These are phyloP conservation scores for Tetradesmus lagerheimii DNA, from an alignment of 139 green algal species.

Conservation along the genomic window DNA sequence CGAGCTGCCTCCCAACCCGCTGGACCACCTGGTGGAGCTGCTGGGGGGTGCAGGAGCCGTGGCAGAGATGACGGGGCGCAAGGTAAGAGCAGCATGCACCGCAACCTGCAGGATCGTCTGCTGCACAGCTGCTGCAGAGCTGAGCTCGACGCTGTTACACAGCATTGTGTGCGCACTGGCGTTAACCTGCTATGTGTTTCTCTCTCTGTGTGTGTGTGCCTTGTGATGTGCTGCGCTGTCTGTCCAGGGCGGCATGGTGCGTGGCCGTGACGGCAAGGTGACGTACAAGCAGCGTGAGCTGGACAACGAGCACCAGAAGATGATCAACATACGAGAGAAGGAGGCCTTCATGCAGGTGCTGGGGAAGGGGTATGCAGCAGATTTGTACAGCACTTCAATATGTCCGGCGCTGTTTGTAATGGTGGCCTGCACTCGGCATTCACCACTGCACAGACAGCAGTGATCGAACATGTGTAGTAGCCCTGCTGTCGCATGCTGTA, in stretches of 20 bases:
- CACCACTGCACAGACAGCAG: too few species aligned
- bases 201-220: neutral
- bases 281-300: slow-evolving; percentile 43
- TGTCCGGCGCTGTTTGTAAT: too few species aligned
- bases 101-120: too few species aligned
- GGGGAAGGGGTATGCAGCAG: too few species aligned
- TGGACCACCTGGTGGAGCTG: neutral
- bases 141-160: too few species aligned
- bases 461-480: too few species aligned
- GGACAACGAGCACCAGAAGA: slow-evolving; percentile 13
- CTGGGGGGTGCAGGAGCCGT: neutral
- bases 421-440: too few species aligned
- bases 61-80: neutral
- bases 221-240: neutral
- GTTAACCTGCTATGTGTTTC: too few species aligned
- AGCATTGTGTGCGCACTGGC: too few species aligned
- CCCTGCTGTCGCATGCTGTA: too few species aligned
- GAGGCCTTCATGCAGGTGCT: slow-evolving; percentile 82
- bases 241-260: slow-evolving; percentile 63
- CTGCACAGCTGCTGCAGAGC: too few species aligned
- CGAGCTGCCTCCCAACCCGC: neutral
- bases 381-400: too few species aligned
- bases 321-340: slow-evolving; percentile 64
- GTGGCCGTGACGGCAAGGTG: slow-evolving; percentile 41
- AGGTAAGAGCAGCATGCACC: neutral